These are phyloP conservation scores for Xylaria curta DNA, from an alignment of 495 filamentous ascomycete genomes.

Conservation along the genomic window DNA sequence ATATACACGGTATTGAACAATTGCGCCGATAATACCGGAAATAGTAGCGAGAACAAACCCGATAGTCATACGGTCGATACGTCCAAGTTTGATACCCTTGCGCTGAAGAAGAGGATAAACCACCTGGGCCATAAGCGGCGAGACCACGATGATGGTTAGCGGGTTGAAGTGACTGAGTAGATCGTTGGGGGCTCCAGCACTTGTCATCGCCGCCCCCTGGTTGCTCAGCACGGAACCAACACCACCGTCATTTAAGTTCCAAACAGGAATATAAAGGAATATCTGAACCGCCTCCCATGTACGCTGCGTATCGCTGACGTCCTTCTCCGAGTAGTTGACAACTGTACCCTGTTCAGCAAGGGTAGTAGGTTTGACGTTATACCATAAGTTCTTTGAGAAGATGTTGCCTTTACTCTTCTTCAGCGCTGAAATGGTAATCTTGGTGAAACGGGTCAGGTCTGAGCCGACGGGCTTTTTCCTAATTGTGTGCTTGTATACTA, in stretches of 20 bases:
- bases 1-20: constrained; percentile 73
- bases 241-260: constrained; percentile 57
- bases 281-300: constrained; percentile 59
- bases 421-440: constrained; percentile 47
- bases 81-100: constrained; percentile 62
- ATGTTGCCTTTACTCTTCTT: constrained; percentile 52
- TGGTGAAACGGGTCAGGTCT: constrained; percentile 48
- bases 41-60: constrained; percentile 67
- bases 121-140: constrained; percentile 65
- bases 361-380: constrained; percentile 54
- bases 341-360: constrained; percentile 46
- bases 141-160: constrained; percentile 69
- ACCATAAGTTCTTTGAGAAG: constrained; percentile 57
- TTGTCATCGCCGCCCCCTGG: constrained; percentile 50
- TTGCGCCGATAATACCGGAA: constrained; percentile 54
- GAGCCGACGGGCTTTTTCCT: constrained; percentile 49
- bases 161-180: constrained; percentile 68
- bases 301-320: constrained; percentile 55
- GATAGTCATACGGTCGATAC: constrained; percentile 69
- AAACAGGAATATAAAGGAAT: constrained; percentile 62
- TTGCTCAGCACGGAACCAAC: constrained; percentile 44
- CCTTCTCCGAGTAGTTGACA: constrained; percentile 55
- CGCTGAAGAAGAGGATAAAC: constrained; percentile 67
- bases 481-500: constrained; percentile 50
- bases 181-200: constrained; percentile 66